These are phyloP conservation scores for Vitis labrusca DNA, from an alignment of 164 flowering plant genomes.

Conservation along the genomic window DNA sequence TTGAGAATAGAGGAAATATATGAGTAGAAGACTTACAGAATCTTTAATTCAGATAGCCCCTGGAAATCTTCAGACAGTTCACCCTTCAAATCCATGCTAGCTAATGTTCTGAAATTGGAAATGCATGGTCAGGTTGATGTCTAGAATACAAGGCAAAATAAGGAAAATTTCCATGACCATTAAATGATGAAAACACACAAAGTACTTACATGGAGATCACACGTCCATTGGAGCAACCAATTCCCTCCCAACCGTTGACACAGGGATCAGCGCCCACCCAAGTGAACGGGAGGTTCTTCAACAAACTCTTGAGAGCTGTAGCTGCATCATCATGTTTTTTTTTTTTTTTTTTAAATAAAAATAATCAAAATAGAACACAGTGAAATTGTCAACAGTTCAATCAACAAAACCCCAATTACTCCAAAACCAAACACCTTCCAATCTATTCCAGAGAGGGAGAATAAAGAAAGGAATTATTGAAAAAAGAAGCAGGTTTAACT, in stretches of 20 bases:
- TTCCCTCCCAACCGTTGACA: too few species aligned
- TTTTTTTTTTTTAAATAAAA: too few species aligned
- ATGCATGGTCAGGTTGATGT: not conserved
- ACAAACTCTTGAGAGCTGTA: too few species aligned
- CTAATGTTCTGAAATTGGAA: conserved; percentile 30
- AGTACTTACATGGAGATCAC: conserved; percentile 39
- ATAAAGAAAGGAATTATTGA: too few species aligned
- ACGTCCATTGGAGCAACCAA: not conserved
- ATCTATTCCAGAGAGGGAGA: too few species aligned
- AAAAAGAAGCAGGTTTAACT: too few species aligned
- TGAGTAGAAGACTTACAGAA: conserved; percentile 34
- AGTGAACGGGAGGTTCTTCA: accelerated
- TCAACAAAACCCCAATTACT: too few species aligned
- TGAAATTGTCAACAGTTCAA: too few species aligned
- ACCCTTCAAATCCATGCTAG: conserved; percentile 45
- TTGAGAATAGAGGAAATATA: not conserved
- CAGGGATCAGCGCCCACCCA: too few species aligned
- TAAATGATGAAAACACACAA: not conserved
- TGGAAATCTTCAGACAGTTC: conserved; percentile 33
- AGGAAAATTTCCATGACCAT: not conserved
- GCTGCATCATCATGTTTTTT: too few species aligned
- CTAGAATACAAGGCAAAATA: not conserved
- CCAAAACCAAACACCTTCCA: too few species aligned
- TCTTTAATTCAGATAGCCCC: conserved; percentile 38
- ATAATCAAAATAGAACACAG: too few species aligned